A percentile compares a stretch with the other conserved stretches of the same genome.
phyloP scores from a whole-genome alignment of 148 eudicot species.

The Arbutus unedo region DNA sequence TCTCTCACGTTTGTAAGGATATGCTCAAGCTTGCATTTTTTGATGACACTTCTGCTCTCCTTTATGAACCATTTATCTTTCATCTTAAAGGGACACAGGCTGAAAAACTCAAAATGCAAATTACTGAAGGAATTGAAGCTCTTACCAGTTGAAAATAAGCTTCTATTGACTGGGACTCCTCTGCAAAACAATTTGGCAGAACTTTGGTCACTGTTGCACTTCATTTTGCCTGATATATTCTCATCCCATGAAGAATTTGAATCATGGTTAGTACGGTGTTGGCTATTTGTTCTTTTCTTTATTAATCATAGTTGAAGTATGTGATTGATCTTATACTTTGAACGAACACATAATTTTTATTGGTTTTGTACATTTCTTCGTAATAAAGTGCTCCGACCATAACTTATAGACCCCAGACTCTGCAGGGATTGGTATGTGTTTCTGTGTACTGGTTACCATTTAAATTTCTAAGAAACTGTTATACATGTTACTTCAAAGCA shows the following conservation, averaged over 20 bases:
- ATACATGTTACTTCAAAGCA: not conserved
- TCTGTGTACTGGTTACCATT: not conserved
- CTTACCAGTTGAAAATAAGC: slow-evolving; percentile 76
- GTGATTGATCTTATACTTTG: not conserved
- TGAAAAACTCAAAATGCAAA: slow-evolving; percentile 86
- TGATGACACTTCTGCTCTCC: slow-evolving; percentile 1
- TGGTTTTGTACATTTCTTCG: not conserved
- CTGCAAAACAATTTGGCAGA: slow-evolving; percentile 97
- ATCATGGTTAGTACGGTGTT: slow-evolving; percentile 61
- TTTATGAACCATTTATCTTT: slow-evolving; percentile 16
- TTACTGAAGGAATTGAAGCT: slow-evolving; percentile 66
- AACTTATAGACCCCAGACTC: not conserved
- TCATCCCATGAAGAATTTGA: slow-evolving; percentile 92
- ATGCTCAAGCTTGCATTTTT: not conserved
- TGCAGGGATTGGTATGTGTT: not conserved
- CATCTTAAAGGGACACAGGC: slow-evolving; percentile 71
- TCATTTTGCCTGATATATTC: slow-evolving; percentile 93
- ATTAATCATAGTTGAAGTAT: not conserved
- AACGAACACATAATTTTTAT: not conserved
- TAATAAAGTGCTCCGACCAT: not conserved
- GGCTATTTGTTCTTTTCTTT: not conserved
- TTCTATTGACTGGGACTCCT: slow-evolving; percentile 95
- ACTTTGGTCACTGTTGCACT: slow-evolving; percentile 94
- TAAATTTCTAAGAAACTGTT: not conserved
- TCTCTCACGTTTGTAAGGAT: not conserved